Base-by-base conservation (phyloP, 2,329 filamentous ascomycete species). In the Cyphellophora europaea region DNA sequence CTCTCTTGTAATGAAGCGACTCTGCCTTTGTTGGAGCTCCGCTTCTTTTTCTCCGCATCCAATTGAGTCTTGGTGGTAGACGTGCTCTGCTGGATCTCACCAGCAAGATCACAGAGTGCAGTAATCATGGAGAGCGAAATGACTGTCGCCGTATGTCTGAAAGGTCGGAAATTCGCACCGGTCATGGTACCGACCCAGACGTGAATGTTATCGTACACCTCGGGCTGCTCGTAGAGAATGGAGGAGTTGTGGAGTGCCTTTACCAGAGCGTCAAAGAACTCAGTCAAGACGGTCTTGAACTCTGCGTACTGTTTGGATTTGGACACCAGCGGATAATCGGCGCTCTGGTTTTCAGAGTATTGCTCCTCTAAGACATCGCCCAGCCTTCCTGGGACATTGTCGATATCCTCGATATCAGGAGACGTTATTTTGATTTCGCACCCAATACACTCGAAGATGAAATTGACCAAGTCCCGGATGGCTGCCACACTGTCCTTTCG, bases 161-260 rank as follows among this genome's bases (percentile, higher is more conserved):
- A 95, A 2, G 91, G 87, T 36, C 91, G 78, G 42, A 89, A 79
- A 3, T 77, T 72, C 0, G 87, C 88, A 3, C 86, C 91, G 3
- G 89, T 91, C 81, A 98, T 85, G 40, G 84, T 82, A 25, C 79
- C 80, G 41, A 95, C 70, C 91, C 91, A 98, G 38, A 84, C 72
- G 48, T 87, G 78, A 31, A 96, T 73, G 53, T 93, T 94, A 55
- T 95, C 87, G 52, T 93, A 77, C 33, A 98, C 67, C 18, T 79
- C 72, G 21, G 64, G 60, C 43, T 93, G 82, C 29, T 73, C 77
- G 62, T 93, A 93, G 33, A 98, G 64, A 13, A 84, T 63, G 15
- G 82, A 82, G n/a, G 82, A 82, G 48, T 86, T 78, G 51, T 93
- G 85, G 33, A 94, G 71, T 5, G 85, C 75, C 46, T 74, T 73